These are phyloP conservation scores for Lachnellula cervina DNA, from an alignment of 2,329 filamentous ascomycete genomes.

Conservation along the genomic window DNA sequence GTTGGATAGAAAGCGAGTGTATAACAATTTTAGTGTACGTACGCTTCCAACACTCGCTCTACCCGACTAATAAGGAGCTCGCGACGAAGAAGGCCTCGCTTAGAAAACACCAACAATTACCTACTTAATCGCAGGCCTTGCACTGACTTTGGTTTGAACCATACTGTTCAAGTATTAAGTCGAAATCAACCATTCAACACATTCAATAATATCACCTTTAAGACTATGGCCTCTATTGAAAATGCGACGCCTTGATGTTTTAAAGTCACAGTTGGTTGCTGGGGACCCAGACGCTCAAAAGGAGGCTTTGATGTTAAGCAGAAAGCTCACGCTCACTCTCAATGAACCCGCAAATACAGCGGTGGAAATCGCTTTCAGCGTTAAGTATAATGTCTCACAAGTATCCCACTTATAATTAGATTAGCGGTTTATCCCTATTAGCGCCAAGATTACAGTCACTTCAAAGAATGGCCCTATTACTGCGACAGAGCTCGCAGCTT, in stretches of 20 bases:
- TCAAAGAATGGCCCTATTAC: background rate
- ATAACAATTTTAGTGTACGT: too few species aligned
- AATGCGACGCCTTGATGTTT: background rate
- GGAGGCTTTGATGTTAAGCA: background rate
- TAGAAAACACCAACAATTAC: too few species aligned
- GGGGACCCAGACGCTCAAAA: background rate
- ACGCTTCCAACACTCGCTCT: too few species aligned
- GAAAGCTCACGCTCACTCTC: background rate
- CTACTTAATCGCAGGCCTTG: too few species aligned
- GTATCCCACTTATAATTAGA: background rate
- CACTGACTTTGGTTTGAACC: too few species aligned
- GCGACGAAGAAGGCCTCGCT: too few species aligned
- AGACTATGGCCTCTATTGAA: too few species aligned
- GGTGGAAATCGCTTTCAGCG: background rate
- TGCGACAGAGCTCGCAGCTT: slow-evolving; percentile 2
- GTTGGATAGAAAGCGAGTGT: too few species aligned
- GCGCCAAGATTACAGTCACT: slow-evolving; percentile 11
- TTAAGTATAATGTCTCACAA: background rate
- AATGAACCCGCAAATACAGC: background rate
- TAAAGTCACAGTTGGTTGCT: background rate
- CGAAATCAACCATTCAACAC: too few species aligned
- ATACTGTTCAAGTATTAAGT: too few species aligned
- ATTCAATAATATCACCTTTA: too few species aligned
- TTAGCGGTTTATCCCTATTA: background rate
- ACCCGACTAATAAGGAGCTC: too few species aligned